phyloP scores from a whole-genome alignment of 2,329 filamentous ascomycete genomes.

The Biscogniauxia mediterranea region DNA sequence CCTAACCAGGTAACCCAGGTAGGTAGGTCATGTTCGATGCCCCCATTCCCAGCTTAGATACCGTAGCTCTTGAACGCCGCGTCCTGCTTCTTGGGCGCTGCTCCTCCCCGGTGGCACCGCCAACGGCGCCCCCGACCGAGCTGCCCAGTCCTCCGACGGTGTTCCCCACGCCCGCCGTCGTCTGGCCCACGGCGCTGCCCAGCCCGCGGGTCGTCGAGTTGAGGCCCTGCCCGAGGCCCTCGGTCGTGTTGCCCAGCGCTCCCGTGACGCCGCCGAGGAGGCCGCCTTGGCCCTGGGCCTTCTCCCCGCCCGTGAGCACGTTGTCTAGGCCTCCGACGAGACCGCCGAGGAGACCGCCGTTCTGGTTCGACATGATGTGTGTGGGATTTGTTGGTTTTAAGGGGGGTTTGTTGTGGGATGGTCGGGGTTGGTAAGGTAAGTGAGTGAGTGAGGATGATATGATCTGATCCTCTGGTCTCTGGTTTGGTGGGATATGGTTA shows the following conservation, averaged over 20 bases:
- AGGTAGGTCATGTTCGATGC: too few species aligned
- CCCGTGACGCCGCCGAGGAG: conserved; percentile 32
- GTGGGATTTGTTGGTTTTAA: background rate
- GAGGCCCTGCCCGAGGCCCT: conserved; percentile 31
- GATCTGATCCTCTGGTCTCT: conserved; percentile 2
- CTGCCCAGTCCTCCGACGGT: conserved; percentile 26
- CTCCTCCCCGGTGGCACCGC: conserved; percentile 17
- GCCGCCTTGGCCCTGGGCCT: conserved; percentile 34
- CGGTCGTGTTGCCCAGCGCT: conserved; percentile 31
- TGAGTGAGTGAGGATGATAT: conserved; percentile 4
- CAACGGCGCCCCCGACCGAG: conserved; percentile 25
- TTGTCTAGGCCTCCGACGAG: conserved; percentile 34
- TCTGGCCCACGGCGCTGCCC: conserved; percentile 32
- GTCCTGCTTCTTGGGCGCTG: conserved; percentile 11
- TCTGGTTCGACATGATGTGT: conserved; percentile 30
- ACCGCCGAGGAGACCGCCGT: conserved; percentile 34
- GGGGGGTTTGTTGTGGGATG: conserved; percentile 10
- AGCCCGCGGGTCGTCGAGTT: conserved; percentile 31
- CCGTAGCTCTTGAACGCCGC: conserved; percentile 30
- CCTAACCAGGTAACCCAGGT: too few species aligned
- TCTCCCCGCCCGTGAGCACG: conserved; percentile 34
- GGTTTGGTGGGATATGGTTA: background rate
- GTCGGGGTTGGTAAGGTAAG: conserved; percentile 6
- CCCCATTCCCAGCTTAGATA: conserved; percentile 17
- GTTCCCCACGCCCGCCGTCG: conserved; percentile 29